These are phyloP conservation scores for Beta corolliflora DNA, from an alignment of 179 eudicot species.

Conservation along the genomic window DNA sequence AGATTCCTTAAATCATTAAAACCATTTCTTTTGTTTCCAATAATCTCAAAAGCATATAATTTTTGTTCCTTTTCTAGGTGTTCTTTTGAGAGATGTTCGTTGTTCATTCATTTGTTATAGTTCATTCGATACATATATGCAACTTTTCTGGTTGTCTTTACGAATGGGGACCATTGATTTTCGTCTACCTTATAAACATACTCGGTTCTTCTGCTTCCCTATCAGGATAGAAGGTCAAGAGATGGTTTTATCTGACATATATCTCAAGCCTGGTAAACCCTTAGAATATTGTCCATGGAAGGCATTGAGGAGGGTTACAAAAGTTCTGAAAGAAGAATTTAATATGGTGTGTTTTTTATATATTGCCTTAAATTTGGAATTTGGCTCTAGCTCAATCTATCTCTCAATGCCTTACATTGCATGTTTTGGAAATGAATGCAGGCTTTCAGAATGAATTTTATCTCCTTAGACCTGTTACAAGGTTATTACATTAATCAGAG, in stretches of 20 bases:
- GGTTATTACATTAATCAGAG: constrained; percentile 49
- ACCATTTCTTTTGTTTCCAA: too few relatives aligned
- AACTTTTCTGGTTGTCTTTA: too few relatives aligned
- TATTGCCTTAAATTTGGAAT: not conserved
- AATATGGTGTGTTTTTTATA: too few relatives aligned
- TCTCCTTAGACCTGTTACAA: constrained; percentile 58
- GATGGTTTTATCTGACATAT: constrained; percentile 97
- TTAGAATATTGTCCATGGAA: constrained; percentile 99
- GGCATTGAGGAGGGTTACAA: constrained; percentile 63
- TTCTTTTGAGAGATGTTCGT: too few relatives aligned
- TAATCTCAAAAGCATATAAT: too few relatives aligned
- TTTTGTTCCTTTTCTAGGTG: too few relatives aligned
- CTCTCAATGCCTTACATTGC: constrained; percentile 20
- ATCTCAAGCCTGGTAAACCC: constrained; percentile 73
- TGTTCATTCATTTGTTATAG: too few relatives aligned
- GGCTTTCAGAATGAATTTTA: constrained; percentile 95
- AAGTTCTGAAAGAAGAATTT: constrained; percentile 78
- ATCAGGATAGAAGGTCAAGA: constrained; percentile 74
- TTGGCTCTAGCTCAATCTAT: not conserved
- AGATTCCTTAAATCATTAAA: too few relatives aligned
- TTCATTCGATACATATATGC: too few relatives aligned
- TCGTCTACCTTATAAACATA: too few relatives aligned
- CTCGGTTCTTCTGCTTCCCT: constrained; percentile 16
- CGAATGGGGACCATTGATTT: too few relatives aligned
- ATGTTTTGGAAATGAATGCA: constrained; percentile 80